phyloP scores from a whole-genome alignment of 495 filamentous ascomycete genomes.

The Chaetomium cochliodes region DNA sequence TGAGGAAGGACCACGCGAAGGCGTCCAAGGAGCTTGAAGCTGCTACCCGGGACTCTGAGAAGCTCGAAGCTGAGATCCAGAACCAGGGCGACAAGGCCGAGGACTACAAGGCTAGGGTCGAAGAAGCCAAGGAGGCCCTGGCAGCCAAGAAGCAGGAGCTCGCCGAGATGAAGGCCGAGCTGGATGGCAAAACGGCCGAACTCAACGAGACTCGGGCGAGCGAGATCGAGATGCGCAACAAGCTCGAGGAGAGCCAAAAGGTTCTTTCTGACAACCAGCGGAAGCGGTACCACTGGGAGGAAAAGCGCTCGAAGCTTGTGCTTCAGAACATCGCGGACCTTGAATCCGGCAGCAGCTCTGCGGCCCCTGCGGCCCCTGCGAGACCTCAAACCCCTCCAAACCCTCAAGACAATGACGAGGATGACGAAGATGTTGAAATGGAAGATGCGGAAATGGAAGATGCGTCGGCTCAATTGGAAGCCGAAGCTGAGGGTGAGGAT shows the following conservation, averaged over 20 bases:
- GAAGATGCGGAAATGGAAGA: conserved; percentile 28
- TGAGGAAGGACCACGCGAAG: conserved; percentile 73
- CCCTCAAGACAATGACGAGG: conserved; percentile 25
- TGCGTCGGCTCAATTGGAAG: conserved; percentile 30
- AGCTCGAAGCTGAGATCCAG: conserved; percentile 70
- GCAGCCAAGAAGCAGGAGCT: conserved; percentile 79
- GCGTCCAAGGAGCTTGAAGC: conserved; percentile 74
- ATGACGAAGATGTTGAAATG: conserved; percentile 25
- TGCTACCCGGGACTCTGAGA: conserved; percentile 67
- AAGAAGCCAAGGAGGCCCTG: conserved; percentile 80
- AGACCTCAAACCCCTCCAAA: neutral
- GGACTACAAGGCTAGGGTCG: conserved; percentile 68
- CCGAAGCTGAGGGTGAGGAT: conserved; percentile 26
- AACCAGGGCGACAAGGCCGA: conserved; percentile 73
- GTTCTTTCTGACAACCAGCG: conserved; percentile 82
- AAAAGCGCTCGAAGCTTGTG: conserved; percentile 76
- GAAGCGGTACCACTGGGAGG: conserved; percentile 77
- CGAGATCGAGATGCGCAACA: conserved; percentile 98
- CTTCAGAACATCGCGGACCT: conserved; percentile 78
- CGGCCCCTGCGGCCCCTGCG: conserved; percentile 5
- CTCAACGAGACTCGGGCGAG: conserved; percentile 85
- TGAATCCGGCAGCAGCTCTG: conserved; percentile 27
- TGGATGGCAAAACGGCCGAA: conserved; percentile 82
- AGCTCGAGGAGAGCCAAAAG: conserved; percentile 94
- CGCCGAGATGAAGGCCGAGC: conserved; percentile 71